A percentile compares a stretch with the other conserved stretches of the same genome.
Evolutionary conservation across 176 grass and related monocot species (phyloP).

Genomic region (Elaeis guineensis): DNA sequence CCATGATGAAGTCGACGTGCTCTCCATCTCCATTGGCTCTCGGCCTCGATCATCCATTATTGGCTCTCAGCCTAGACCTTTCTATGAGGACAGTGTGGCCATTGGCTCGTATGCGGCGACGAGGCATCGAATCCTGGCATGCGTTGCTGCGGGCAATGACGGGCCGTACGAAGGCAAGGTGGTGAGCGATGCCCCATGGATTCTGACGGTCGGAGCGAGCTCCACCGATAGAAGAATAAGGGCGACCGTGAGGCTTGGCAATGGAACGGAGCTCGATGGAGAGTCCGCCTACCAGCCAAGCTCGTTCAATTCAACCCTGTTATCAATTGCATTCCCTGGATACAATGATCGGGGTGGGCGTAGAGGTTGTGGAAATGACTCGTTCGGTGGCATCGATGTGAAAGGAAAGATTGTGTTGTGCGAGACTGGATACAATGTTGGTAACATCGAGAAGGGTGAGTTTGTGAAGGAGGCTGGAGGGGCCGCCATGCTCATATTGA

Average conservation of each 20-base stretch:
- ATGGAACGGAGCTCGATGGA: constrained; percentile 1
- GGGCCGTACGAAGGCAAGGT: neutral
- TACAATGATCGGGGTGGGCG: neutral
- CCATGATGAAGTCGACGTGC: constrained; percentile 40
- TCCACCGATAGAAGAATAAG: constrained; percentile 1
- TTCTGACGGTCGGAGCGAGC: constrained; percentile 15
- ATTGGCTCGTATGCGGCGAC: too few relatives aligned
- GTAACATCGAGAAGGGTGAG: neutral
- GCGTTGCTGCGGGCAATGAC: too few relatives aligned
- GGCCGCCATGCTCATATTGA: constrained; percentile 4
- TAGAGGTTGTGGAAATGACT: neutral
- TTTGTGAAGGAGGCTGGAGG: constrained; percentile 7
- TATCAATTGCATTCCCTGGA: neutral
- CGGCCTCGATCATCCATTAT: too few relatives aligned
- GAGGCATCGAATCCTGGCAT: too few relatives aligned
- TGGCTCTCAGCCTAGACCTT: too few relatives aligned
- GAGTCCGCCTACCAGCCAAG: constrained; percentile 8
- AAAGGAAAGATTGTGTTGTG: constrained; percentile 12
- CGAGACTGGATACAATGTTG: neutral
- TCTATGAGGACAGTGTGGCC: too few relatives aligned
- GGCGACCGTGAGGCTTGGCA: neutral
- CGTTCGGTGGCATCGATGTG: neutral
- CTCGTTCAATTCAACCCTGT: neutral
- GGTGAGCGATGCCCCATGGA: neutral
- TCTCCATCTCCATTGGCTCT: constrained; percentile 52